Percentiles rank a stretch among this genome's conserved stretches.
Evolutionary conservation across 2,329 filamentous ascomycete genomes (phyloP).

Genomic region (Monosporascus sp.): DNA sequence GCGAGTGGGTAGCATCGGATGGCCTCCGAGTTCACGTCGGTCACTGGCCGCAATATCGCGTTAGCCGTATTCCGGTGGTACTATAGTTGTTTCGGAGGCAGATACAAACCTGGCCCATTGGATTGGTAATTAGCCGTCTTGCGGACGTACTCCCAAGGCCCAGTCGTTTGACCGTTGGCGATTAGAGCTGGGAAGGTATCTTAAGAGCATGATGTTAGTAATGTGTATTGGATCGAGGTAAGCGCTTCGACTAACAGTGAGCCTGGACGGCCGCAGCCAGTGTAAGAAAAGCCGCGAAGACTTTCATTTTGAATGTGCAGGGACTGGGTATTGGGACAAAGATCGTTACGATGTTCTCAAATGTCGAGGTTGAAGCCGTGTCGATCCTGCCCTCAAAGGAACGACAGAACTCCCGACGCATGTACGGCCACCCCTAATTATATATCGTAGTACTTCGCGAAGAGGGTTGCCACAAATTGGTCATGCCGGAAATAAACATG

Average conservation of each 20-base stretch:
- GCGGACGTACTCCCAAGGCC: conserved; percentile 42
- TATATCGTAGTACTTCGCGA: neutral
- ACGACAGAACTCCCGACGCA: neutral
- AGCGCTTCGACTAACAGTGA: conserved; percentile 29
- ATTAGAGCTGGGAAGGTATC: conserved; percentile 38
- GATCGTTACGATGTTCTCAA: neutral
- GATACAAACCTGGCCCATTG: conserved; percentile 34
- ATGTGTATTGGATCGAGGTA: neutral
- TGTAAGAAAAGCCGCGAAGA: conserved; percentile 16
- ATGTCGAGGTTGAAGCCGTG: neutral
- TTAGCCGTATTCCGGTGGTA: neutral
- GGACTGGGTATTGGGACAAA: too few species aligned
- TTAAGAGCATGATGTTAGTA: conserved; percentile 11
- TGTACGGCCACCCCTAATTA: neutral
- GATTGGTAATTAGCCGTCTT: conserved; percentile 45
- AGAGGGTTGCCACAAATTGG: neutral
- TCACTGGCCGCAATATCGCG: conserved; percentile 26
- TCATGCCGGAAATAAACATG: neutral
- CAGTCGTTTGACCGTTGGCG: conserved; percentile 24
- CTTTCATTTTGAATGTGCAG: conserved; percentile 16
- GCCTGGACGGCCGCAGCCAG: conserved; percentile 27
- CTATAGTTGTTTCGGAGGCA: neutral
- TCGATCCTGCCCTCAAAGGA: neutral
- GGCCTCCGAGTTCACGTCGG: conserved; percentile 38
- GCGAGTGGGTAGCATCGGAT: conserved; percentile 47